A percentile compares a stretch with the other conserved stretches of the same genome.
phyloP scores from a whole-genome alignment of 169 alveolate genomes.

The Miamiensis avidus region DNA sequence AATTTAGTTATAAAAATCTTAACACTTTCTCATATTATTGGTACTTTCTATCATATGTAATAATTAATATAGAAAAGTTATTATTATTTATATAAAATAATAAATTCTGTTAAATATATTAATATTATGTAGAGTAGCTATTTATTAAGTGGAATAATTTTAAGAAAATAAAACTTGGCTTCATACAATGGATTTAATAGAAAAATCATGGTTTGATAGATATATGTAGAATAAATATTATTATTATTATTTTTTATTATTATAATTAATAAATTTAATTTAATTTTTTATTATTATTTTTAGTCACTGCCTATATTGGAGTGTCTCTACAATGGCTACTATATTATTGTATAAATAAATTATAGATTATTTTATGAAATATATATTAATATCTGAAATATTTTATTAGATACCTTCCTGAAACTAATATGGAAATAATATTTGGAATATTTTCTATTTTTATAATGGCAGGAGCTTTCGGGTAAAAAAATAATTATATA shows the following conservation, averaged over 20 bases:
- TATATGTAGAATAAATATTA: too few species aligned
- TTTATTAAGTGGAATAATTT: neutral
- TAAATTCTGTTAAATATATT: neutral
- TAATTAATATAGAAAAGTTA: too few species aligned
- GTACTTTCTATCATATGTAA: neutral
- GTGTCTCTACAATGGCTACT: neutral
- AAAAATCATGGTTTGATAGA: neutral
- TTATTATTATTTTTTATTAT: too few species aligned
- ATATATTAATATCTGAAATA: too few species aligned
- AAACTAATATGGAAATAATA: neutral
- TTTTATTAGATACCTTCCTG: neutral
- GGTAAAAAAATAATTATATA: too few species aligned
- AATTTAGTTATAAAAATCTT: too few species aligned
- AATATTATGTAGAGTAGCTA: neutral
- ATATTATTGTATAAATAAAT: too few species aligned
- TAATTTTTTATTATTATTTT: too few species aligned
- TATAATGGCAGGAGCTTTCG: neutral
- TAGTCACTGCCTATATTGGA: neutral
- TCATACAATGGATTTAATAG: neutral
- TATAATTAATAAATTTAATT: too few species aligned
- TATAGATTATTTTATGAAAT: too few species aligned
- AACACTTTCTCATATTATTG: neutral
- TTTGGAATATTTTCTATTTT: neutral
- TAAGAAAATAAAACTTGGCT: neutral
- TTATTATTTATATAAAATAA: too few species aligned